These are phyloP conservation scores for Nitzschia putrida DNA, from an alignment of 108 stramenopile genomes.

Conservation along the genomic window DNA sequence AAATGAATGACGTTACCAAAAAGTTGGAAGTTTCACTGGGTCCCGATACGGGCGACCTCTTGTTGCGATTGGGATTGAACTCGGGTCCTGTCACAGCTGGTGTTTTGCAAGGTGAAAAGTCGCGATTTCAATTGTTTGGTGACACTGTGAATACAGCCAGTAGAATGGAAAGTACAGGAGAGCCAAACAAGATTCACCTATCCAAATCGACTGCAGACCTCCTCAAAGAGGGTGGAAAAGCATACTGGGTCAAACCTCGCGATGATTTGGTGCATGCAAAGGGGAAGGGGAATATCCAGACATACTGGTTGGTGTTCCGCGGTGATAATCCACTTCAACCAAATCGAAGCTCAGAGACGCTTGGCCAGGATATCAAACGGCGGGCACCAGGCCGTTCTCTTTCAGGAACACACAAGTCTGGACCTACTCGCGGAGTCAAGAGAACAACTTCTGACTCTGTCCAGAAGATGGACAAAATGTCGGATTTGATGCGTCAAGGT, in stretches of 20 bases:
- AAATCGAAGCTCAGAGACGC: conserved; percentile 7
- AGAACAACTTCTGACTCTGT: conserved; percentile 14
- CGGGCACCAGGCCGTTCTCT: neutral
- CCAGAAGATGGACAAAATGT: conserved; percentile 1
- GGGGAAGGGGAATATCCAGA: conserved; percentile 45
- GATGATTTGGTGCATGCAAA: conserved; percentile 34
- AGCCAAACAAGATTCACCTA: conserved; percentile 21
- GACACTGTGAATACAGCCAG: conserved; percentile 32
- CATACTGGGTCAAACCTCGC: conserved; percentile 22
- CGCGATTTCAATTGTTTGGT: conserved; percentile 33
- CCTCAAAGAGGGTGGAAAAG: conserved; percentile 30
- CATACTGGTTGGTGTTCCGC: conserved; percentile 34
- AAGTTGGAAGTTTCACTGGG: conserved; percentile 20
- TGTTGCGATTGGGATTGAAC: conserved; percentile 4
- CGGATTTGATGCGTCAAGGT: conserved; percentile 8
- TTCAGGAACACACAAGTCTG: neutral
- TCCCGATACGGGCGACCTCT: conserved; percentile 28
- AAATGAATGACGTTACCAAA: conserved; percentile 13
- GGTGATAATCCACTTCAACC: neutral
- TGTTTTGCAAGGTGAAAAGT: conserved; percentile 24
- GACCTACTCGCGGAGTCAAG: conserved; percentile 3
- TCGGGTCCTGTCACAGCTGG: conserved; percentile 23
- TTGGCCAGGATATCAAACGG: conserved; percentile 4
- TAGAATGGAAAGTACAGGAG: conserved; percentile 29
- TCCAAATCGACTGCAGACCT: conserved; percentile 31